These are phyloP conservation scores for Coniferiporia sulphurascens DNA, from an alignment of 1,284 basidiomycete species.

Conservation along the genomic window DNA sequence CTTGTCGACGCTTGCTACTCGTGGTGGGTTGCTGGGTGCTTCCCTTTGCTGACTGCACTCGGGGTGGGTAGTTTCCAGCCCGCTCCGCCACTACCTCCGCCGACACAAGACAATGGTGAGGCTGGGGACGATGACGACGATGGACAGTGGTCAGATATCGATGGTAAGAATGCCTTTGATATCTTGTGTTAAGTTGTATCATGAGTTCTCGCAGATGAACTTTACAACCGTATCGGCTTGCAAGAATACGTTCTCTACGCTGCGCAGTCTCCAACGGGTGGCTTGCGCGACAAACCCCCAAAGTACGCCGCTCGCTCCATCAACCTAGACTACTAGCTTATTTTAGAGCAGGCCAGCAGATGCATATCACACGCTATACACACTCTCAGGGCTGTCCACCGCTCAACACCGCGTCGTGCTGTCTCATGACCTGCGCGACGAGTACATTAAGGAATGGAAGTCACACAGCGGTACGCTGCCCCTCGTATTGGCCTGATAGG, in stretches of 20 bases:
- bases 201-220: conserved; percentile 37
- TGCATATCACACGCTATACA: conserved; percentile 90
- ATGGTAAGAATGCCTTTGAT: conserved; percentile 40
- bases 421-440: conserved; percentile 37
- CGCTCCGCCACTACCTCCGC: not conserved
- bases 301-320: conserved; percentile 48
- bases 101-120: conserved; percentile 24
- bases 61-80: conserved; percentile 34
- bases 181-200: not conserved
- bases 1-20: conserved; percentile 98
- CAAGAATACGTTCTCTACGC: conserved; percentile 88
- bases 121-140: conserved; percentile 26
- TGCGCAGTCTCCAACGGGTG: conserved; percentile 81
- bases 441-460: conserved; percentile 43
- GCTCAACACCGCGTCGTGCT: conserved; percentile 77
- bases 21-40: conserved; percentile 97
- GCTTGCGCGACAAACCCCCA: conserved; percentile 91
- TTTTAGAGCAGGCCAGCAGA: conserved; percentile 56
- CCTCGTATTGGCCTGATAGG: conserved; percentile 11
- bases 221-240: conserved; percentile 61
- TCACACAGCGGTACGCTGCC: conserved; percentile 28
- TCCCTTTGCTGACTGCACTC: conserved; percentile 73
- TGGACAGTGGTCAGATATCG: conserved; percentile 56
- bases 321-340: not conserved
- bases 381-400: conserved; percentile 81